phyloP scores from a whole-genome alignment of 768 basidiomycete genomes.

The Grammothele lineata region DNA sequence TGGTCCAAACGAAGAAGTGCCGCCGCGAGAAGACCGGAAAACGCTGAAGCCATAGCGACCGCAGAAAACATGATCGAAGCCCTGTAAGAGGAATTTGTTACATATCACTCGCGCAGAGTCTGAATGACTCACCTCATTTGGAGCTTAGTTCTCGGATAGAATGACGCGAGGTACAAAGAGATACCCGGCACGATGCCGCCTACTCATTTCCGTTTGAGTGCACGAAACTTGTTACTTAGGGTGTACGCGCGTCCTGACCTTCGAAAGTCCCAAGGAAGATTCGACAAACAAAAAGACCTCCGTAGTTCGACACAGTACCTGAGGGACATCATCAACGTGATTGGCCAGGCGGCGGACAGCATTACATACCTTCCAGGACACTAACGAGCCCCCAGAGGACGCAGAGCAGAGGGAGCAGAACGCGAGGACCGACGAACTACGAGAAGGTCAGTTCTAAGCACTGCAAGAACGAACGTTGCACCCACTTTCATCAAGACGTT shows the following conservation, averaged over 20 bases:
- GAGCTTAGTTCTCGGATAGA: conserved; percentile 25
- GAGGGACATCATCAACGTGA: not conserved
- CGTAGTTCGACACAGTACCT: conserved; percentile 41
- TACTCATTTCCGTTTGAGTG: too few species aligned
- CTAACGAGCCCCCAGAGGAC: conserved; percentile 62
- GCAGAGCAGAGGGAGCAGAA: conserved; percentile 58
- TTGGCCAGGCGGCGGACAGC: not conserved
- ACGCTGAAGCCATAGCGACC: conserved; percentile 49
- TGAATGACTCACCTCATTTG: too few species aligned
- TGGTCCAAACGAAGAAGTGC: conserved; percentile 55
- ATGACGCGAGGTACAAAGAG: conserved; percentile 23
- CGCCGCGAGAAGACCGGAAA: conserved; percentile 61
- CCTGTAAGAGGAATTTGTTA: too few species aligned
- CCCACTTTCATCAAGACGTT: conserved; percentile 23
- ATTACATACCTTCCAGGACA: conserved; percentile 48
- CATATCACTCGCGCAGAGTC: too few species aligned
- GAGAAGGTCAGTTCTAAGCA: too few species aligned
- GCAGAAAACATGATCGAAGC: conserved; percentile 38
- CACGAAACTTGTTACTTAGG: too few species aligned
- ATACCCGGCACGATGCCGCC: conserved; percentile 45
- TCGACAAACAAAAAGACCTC: conserved; percentile 48
- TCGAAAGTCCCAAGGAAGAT: conserved; percentile 52
- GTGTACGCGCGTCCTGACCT: too few species aligned
- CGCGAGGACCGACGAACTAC: conserved; percentile 45
- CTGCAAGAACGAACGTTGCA: too few species aligned